phyloP scores from a whole-genome alignment of 2,329 filamentous ascomycete species.

The Clonostachys rhizophaga region DNA sequence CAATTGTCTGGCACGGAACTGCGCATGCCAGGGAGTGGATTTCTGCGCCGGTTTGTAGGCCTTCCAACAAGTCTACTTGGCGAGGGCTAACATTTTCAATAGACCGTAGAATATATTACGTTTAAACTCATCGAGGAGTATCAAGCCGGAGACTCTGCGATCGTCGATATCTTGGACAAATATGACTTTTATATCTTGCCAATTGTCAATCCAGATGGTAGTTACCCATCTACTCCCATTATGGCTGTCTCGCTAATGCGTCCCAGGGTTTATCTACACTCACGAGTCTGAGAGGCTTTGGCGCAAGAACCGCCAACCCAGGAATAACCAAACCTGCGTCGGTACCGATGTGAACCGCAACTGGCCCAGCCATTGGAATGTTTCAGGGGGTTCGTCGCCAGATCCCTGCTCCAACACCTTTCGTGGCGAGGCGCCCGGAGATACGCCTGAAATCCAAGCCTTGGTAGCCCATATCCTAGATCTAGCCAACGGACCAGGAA shows the following conservation, averaged over 20 bases:
- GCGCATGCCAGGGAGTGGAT: conserved; percentile 60
- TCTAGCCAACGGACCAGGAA: conserved; percentile 27
- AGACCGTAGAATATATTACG: conserved; percentile 46
- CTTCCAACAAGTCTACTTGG: not conserved
- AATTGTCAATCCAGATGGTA: conserved; percentile 57
- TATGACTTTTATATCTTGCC: conserved; percentile 66
- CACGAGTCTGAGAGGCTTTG: conserved; percentile 48
- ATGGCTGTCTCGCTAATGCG: not conserved
- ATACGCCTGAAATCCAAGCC: conserved; percentile 40
- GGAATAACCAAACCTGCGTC: conserved; percentile 26
- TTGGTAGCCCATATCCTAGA: conserved; percentile 25
- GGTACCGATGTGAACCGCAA: conserved; percentile 51
- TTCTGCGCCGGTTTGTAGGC: conserved; percentile 17
- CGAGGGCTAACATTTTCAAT: not conserved
- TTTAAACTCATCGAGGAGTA: conserved; percentile 35
- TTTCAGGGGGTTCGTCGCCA: conserved; percentile 36
- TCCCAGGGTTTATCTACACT: conserved; percentile 45
- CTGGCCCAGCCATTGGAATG: conserved; percentile 46
- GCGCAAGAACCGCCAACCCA: conserved; percentile 47
- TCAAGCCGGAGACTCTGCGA: conserved; percentile 1
- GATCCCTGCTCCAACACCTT: conserved; percentile 40
- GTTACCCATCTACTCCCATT: conserved; percentile 4
- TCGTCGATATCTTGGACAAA: conserved; percentile 39
- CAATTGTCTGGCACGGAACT: conserved; percentile 50
- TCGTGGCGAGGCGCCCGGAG: conserved; percentile 27